phyloP scores from a whole-genome alignment of 208 protist species.

The Leptomonas seymouri region DNA sequence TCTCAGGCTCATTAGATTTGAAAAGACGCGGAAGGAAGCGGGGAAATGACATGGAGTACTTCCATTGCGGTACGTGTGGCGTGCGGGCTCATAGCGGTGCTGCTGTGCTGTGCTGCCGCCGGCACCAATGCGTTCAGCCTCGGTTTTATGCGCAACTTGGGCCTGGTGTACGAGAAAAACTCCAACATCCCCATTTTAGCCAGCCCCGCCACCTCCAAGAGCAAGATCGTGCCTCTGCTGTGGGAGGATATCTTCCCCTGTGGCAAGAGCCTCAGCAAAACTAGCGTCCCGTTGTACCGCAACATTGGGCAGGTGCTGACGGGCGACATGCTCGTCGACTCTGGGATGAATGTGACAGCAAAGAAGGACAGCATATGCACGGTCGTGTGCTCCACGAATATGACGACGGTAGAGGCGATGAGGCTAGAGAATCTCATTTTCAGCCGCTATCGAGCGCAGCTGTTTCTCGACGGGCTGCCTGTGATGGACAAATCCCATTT shows the following conservation, averaged over 20 bases:
- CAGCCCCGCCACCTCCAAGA: constrained; percentile 20
- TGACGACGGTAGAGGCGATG: constrained; percentile 2
- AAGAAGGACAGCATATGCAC: neutral
- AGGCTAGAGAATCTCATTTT: constrained; percentile 39
- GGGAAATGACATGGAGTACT: neutral
- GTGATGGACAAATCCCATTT: constrained; percentile 24
- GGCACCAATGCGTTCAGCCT: constrained; percentile 14
- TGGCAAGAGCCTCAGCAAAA: neutral
- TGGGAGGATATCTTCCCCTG: constrained; percentile 24
- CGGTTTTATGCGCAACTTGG: constrained; percentile 19
- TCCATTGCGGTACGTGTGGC: neutral
- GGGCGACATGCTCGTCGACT: constrained; percentile 20
- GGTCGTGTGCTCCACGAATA: constrained; percentile 9
- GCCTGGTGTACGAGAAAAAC: neutral
- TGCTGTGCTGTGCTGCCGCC: constrained; percentile 15
- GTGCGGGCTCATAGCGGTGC: neutral
- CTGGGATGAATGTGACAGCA: constrained; percentile 12
- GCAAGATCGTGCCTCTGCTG: constrained; percentile 25
- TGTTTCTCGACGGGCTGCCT: constrained; percentile 64
- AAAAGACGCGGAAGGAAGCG: neutral
- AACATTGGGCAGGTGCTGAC: constrained; percentile 29
- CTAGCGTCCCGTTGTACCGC: neutral
- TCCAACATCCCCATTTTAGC: constrained; percentile 10
- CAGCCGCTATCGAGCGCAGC: constrained; percentile 50
- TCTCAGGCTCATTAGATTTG: too few relatives aligned